A percentile compares a stretch with the other conserved stretches of the same genome.
These are phyloP conservation scores for Pleurotus cornucopiae DNA, from an alignment of 768 basidiomycete genomes.

Conservation along the genomic window DNA sequence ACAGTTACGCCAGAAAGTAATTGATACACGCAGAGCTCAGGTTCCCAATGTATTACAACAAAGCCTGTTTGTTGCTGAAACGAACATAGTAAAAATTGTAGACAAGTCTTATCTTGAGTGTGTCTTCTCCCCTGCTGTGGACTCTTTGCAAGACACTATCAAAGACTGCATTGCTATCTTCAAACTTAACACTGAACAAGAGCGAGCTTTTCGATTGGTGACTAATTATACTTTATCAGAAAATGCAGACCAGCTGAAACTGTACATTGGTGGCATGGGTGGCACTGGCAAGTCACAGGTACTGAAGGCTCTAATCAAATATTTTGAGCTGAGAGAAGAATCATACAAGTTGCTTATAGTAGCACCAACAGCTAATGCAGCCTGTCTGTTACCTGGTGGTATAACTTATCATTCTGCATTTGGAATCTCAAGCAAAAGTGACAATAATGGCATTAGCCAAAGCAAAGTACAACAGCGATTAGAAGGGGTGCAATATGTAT, in stretches of 20 bases:
- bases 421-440: not conserved
- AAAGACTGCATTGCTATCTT: slow-evolving; percentile 2
- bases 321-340: slow-evolving; percentile 21
- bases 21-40: not conserved
- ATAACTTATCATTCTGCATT: slow-evolving; percentile 21
- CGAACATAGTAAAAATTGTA: slow-evolving; percentile 11
- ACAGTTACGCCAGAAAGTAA: not conserved
- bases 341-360: slow-evolving; percentile 20
- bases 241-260: slow-evolving; percentile 18
- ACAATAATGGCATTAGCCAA: not conserved
- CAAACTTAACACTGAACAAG: slow-evolving; percentile 25
- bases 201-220: slow-evolving; percentile 25
- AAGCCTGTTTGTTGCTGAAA: not conserved
- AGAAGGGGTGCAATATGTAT: slow-evolving; percentile 27
- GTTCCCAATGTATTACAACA: not conserved
- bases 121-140: not conserved
- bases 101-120: slow-evolving; percentile 21
- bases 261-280: slow-evolving; percentile 30
- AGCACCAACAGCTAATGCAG: slow-evolving; percentile 23
- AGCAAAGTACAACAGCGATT: slow-evolving; percentile 5
- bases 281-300: slow-evolving; percentile 30
- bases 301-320: slow-evolving; percentile 18
- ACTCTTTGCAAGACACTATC: not conserved
- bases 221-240: slow-evolving; percentile 18
- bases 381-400: slow-evolving; percentile 19